phyloP scores from a whole-genome alignment of 148 eudicot species.

The Beta vulgaris region DNA sequence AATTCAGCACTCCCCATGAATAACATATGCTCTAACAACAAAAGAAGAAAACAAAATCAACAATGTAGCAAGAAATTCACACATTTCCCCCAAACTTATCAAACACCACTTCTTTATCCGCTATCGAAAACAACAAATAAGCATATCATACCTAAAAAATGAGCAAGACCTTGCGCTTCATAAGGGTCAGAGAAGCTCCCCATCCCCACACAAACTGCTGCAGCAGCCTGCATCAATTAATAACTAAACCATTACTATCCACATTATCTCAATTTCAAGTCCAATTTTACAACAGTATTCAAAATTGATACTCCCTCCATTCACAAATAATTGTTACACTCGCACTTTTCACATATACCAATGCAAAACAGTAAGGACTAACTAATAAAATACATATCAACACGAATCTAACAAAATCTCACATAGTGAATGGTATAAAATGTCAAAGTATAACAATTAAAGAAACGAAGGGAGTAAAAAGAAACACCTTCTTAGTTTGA shows the following conservation, averaged over 20 bases:
- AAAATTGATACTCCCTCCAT: too few relatives aligned
- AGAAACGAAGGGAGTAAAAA: too few relatives aligned
- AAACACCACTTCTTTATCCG: too few relatives aligned
- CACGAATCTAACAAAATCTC: too few relatives aligned
- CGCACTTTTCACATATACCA: too few relatives aligned
- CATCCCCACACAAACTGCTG: constrained; percentile 90
- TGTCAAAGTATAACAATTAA: too few relatives aligned
- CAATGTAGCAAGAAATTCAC: background rate
- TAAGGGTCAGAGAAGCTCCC: constrained; percentile 91
- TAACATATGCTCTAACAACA: constrained; percentile 85
- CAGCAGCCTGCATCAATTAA: constrained; percentile 62
- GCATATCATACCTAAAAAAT: constrained; percentile 65
- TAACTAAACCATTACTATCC: background rate
- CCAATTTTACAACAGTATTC: background rate
- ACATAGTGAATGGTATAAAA: too few relatives aligned
- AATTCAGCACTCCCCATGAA: constrained; percentile 97
- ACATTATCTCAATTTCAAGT: background rate
- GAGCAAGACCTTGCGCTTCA: constrained; percentile 99
- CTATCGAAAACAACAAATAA: background rate
- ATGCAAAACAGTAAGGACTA: too few relatives aligned
- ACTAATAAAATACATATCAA: too few relatives aligned
- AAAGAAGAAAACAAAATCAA: background rate
- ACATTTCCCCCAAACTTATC: background rate
- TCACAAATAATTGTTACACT: too few relatives aligned
- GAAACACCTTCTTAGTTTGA: constrained; percentile 71